phyloP scores from a whole-genome alignment of 2,329 filamentous ascomycete genomes.

The Parastagonospora avenae region DNA sequence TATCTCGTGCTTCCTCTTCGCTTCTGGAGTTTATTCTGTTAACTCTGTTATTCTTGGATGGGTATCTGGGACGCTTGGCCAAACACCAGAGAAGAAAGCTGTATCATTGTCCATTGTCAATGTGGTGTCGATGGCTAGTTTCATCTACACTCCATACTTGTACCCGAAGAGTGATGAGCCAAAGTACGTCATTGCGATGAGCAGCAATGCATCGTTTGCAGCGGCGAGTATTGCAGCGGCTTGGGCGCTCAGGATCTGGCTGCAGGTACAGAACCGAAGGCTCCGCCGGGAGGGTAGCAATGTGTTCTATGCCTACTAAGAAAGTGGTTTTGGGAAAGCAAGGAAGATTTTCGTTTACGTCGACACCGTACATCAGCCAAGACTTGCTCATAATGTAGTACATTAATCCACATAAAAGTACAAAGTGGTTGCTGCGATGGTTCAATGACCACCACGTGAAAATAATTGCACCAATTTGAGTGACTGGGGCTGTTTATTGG shows the following conservation, averaged over 20 bases:
- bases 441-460: too few relatives aligned
- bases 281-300: conserved; percentile 10
- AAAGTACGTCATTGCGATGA: conserved; percentile 28
- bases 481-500: too few relatives aligned
- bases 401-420: too few relatives aligned
- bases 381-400: too few relatives aligned
- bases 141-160: conserved; percentile 51
- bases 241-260: conserved; percentile 19
- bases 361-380: too few relatives aligned
- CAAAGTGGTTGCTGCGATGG: too few relatives aligned
- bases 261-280: conserved; percentile 13
- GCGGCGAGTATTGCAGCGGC: conserved; percentile 15
- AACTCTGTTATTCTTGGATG: conserved; percentile 47
- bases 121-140: conserved; percentile 45
- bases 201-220: conserved; percentile 25
- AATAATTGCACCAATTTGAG: too few relatives aligned
- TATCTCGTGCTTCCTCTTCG: conserved; percentile 35
- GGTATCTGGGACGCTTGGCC: conserved; percentile 49
- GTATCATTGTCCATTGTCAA: conserved; percentile 52
- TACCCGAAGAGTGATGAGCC: conserved; percentile 35
- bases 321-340: not conserved
- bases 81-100: conserved; percentile 52
- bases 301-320: conserved; percentile 22
- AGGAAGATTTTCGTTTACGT: too few relatives aligned
- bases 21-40: conserved; percentile 28